phyloP scores from a whole-genome alignment of 306 rosid species.

The Myrica gale region DNA sequence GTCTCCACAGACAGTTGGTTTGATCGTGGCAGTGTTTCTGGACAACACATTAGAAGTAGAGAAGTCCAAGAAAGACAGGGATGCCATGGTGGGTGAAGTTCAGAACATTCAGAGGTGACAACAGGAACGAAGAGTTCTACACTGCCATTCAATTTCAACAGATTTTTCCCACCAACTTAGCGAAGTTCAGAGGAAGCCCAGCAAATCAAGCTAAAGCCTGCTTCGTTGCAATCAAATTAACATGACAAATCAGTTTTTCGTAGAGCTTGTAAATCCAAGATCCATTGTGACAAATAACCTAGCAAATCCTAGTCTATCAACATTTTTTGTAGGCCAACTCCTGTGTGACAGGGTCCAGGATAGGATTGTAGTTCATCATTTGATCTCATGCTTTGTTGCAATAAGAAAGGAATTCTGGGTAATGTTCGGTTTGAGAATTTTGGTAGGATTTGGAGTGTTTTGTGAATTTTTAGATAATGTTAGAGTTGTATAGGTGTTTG shows the following conservation, averaged over 20 bases:
- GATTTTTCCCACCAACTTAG: conserved; percentile 89
- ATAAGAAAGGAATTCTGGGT: conserved; percentile 18
- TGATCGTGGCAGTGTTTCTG: conserved; percentile 84
- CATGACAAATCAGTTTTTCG: not conserved
- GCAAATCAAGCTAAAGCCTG: not conserved
- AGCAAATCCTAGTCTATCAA: conserved; percentile 6
- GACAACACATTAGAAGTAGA: conserved; percentile 92
- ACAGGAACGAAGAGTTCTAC: conserved; percentile 92
- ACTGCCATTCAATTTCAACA: conserved; percentile 95
- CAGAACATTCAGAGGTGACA: conserved; percentile 88
- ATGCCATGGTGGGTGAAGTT: conserved; percentile 99
- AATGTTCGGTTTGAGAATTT: too few species aligned
- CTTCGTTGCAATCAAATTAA: not conserved
- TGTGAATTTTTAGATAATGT: too few species aligned
- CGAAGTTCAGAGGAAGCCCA: not conserved
- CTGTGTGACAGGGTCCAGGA: conserved; percentile 13
- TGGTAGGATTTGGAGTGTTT: too few species aligned
- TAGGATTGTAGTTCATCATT: conserved; percentile 33
- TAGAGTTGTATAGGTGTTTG: too few species aligned
- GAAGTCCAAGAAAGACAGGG: conserved; percentile 82
- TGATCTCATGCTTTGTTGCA: conserved; percentile 39
- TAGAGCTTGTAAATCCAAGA: not conserved
- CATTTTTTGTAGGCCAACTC: conserved; percentile 32
- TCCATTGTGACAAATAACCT: not conserved
- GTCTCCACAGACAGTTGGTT: conserved; percentile 73